Conservation (phyloP, 2,329 filamentous ascomycete genomes). For the Colletotrichum magnum region DNA sequence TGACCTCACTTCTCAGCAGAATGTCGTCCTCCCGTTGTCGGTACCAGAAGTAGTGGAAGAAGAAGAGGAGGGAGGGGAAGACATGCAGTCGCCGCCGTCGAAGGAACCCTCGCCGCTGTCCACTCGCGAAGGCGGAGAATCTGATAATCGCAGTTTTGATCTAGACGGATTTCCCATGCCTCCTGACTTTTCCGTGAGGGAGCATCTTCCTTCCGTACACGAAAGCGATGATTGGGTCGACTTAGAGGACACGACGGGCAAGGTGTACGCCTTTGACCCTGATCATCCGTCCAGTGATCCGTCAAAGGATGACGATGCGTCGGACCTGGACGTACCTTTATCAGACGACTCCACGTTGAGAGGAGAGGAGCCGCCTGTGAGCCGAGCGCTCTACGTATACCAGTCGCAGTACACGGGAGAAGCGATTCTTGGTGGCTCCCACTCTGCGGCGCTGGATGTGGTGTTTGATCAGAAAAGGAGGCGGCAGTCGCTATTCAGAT, state of each 20-base stretch:
- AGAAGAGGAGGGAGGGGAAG: conserved; percentile 7
- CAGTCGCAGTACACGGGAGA: conserved; percentile 56
- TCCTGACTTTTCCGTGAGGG: conserved; percentile 42
- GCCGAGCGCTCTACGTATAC: conserved; percentile 44
- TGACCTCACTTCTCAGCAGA: conserved; percentile 10
- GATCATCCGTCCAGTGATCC: conserved; percentile 41
- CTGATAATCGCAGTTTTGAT: conserved; percentile 5
- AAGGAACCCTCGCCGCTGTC: conserved; percentile 38
- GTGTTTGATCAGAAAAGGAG: conserved; percentile 51
- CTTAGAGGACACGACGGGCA: conserved; percentile 44
- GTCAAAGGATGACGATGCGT: conserved; percentile 46
- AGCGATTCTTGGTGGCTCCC: conserved; percentile 52
- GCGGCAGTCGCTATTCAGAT: conserved; percentile 56
- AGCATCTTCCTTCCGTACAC: conserved; percentile 32
- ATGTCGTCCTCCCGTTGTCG: neutral
- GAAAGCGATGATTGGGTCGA: conserved; percentile 47
- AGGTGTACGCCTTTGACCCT: conserved; percentile 46
- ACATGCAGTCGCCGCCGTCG: neutral
- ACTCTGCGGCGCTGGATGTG: conserved; percentile 52
- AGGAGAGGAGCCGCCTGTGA: conserved; percentile 31
- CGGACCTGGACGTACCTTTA: conserved; percentile 48
- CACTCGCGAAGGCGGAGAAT: conserved; percentile 45
- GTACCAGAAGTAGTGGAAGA: conserved; percentile 13
- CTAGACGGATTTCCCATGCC: conserved; percentile 30
- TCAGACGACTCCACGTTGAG: conserved; percentile 45